phyloP scores from a whole-genome alignment of 2,329 filamentous ascomycete species.

The Chaetomium olivaceum region DNA sequence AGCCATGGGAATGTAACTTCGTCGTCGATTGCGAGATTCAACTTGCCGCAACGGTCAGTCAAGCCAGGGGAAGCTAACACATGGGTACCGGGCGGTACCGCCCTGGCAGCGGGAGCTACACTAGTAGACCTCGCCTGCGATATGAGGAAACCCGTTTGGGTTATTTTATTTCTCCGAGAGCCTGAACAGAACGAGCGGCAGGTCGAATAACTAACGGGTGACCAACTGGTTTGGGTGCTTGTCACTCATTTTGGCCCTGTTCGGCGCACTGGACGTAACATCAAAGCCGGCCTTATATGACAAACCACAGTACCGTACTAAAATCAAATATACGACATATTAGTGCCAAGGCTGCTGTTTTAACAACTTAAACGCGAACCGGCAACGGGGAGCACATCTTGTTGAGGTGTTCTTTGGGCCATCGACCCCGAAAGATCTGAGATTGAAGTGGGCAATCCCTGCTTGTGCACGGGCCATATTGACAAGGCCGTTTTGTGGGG shows the following conservation, averaged over 20 bases:
- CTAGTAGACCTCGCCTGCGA: too few relatives aligned
- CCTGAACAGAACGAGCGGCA: too few relatives aligned
- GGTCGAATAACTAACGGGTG: too few relatives aligned
- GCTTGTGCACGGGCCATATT: constrained; percentile 25
- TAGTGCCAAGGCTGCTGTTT: background rate
- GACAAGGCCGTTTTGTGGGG: constrained; percentile 29
- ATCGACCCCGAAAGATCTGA: background rate
- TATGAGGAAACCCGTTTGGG: too few relatives aligned
- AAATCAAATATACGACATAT: background rate
- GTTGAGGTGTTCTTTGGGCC: background rate
- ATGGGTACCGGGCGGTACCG: background rate
- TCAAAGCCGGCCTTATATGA: background rate
- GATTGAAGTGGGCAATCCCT: constrained; percentile 7
- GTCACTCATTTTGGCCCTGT: background rate
- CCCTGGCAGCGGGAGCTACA: too few relatives aligned
- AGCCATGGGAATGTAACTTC: background rate
- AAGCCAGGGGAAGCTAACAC: background rate
- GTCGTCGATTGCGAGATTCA: background rate
- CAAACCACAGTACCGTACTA: background rate
- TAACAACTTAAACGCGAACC: background rate
- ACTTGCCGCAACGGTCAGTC: background rate
- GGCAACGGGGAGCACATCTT: background rate
- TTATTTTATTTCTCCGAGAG: too few relatives aligned
- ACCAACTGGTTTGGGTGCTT: too few relatives aligned
- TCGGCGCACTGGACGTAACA: background rate